phyloP scores from a whole-genome alignment of 306 rosid genomes.

The Quercus agrifolia region DNA sequence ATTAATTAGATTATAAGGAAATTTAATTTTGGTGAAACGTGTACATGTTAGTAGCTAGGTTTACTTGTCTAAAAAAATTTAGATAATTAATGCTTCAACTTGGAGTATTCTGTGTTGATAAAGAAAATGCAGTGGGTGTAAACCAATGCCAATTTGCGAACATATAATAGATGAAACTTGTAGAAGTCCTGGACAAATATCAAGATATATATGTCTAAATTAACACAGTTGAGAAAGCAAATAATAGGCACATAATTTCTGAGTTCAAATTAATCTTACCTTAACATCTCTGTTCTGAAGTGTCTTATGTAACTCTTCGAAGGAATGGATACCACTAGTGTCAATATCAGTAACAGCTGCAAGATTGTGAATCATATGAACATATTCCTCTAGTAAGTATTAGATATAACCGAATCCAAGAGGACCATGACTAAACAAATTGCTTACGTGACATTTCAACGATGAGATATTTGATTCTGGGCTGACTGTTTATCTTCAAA shows the following conservation, averaged over 20 bases:
- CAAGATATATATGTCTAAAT: too few relatives aligned
- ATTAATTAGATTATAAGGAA: too few relatives aligned
- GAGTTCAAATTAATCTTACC: constrained; percentile 24
- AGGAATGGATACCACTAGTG: constrained; percentile 74
- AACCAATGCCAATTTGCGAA: background rate
- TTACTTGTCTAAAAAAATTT: too few relatives aligned
- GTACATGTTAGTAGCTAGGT: too few relatives aligned
- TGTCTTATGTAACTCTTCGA: constrained; percentile 49
- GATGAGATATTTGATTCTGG: constrained; percentile 36
- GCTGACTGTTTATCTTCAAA: constrained; percentile 11
- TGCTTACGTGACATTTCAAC: constrained; percentile 82
- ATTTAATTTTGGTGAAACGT: too few relatives aligned
- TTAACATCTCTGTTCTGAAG: constrained; percentile 51
- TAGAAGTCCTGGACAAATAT: too few relatives aligned
- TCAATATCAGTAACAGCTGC: constrained; percentile 84
- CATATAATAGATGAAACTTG: too few relatives aligned
- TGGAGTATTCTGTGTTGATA: too few relatives aligned
- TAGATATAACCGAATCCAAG: background rate
- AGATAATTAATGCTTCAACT: too few relatives aligned
- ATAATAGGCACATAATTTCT: background rate
- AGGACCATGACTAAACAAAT: background rate
- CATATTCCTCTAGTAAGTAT: background rate
- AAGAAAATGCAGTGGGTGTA: background rate
- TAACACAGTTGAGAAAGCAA: too few relatives aligned
- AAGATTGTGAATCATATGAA: background rate